Evolutionary conservation across 23 red algal genomes (phyloP), one percentile per base, ranked within the genome.

Genomic region (Gracilaria gracilis): DNA sequence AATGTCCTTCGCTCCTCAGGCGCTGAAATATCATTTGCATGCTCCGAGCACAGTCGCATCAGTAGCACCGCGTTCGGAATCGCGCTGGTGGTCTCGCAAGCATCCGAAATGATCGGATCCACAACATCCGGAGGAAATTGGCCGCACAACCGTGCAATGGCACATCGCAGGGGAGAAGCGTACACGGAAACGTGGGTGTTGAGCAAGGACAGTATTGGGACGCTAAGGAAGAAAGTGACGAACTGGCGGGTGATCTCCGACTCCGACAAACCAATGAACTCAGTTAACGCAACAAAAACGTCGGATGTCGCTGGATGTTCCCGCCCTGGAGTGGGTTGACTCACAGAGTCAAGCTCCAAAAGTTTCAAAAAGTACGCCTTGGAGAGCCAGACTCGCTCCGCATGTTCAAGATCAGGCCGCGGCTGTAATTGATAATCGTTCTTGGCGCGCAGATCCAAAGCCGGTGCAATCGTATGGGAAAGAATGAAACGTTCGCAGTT

Each of bases 401-500:
- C 48, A 23, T 50, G 58, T 15, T 77, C 61, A 34, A 92, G 54
- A 42, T 92, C 89, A 37, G n/a, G 36, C 47, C 89, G 46, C 61
- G 89, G 89, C 16, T 57, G 78, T 14, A 92, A 37, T 33, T 38
- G 36, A 53, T 92, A 92, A 38, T 92, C 89, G 29, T 13, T n/a
- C 33, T 80, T 50, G 53, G 59, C 57, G 35, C 80, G 55, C 28
- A 83, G 2, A 64, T 92, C 89, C 9, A 83, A 28, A n/a, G 89
- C 21, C 5, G 89, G 89, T n/a, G 54, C 34, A 20, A 92, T 50
- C 1, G 51, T 48, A 61, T 92, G 89, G 7, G 89, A 83, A 27
- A 92, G 67, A 61, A 92, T 92, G 58, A 92, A 92, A 1, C 80
- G 77, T 58, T 92, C 89, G 40, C 89, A 92, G 42, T 83, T 92